phyloP scores from a whole-genome alignment of 1,139 yeast genomes.

The Yamadazyma pseudoaaseri region DNA sequence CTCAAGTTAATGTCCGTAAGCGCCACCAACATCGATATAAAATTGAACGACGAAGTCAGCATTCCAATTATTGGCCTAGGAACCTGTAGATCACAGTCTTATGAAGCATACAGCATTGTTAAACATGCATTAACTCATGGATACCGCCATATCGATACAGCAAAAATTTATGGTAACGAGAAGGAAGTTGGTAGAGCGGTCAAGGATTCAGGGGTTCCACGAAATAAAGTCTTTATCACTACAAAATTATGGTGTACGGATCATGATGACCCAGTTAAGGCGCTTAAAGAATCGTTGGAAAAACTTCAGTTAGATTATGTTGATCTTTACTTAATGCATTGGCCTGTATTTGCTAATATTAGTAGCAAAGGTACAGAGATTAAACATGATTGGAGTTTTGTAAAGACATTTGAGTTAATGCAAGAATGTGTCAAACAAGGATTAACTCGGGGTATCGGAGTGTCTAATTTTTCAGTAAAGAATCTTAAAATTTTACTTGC shows the following conservation, averaged over 20 bases:
- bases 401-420: constrained; percentile 63
- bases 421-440: constrained; percentile 34
- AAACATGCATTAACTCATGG: constrained; percentile 52
- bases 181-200: constrained; percentile 34
- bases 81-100: constrained; percentile 26
- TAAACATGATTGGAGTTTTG: constrained; percentile 43
- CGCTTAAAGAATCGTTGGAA: constrained; percentile 60
- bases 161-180: constrained; percentile 57
- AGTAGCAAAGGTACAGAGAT: constrained; percentile 25
- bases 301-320: constrained; percentile 76
- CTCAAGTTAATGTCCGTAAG: too few relatives aligned
- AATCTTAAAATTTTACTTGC: constrained; percentile 44
- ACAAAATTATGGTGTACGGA: constrained; percentile 74
- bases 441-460: constrained; percentile 50
- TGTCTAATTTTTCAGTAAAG: constrained; percentile 53
- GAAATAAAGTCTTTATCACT: constrained; percentile 35
- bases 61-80: constrained; percentile 45
- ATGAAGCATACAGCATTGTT: constrained; percentile 25
- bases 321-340: constrained; percentile 80
- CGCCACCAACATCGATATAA: too few relatives aligned
- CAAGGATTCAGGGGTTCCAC: constrained; percentile 33
- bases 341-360: constrained; percentile 50
- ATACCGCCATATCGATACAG: constrained; percentile 57
- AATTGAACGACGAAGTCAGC: constrained; percentile 19
- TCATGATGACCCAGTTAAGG: constrained; percentile 54